Percentiles rank a stretch among this genome's conserved stretches.
Conservation (phyloP, 2,329 filamentous ascomycete species). For the Westerdykella sp. region DNA sequence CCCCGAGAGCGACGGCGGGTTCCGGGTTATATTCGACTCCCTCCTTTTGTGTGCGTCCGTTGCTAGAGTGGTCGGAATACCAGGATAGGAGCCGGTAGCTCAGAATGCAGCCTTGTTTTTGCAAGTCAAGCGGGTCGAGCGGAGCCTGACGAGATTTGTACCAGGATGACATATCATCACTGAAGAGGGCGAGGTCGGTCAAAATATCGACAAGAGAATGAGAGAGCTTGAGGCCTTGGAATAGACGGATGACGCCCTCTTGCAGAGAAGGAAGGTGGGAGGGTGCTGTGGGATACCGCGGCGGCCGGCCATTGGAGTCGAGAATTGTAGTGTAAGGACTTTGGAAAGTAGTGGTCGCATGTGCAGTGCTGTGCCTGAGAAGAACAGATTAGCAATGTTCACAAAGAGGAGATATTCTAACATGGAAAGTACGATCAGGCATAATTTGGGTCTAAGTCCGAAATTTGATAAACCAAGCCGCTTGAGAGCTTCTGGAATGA, state of each 20-base stretch:
- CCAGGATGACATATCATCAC: slow-evolving; percentile 17
- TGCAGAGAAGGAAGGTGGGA: slow-evolving; percentile 10
- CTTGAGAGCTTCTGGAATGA: too few relatives aligned
- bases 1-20: slow-evolving; percentile 16
- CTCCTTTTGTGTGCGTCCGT: not conserved
- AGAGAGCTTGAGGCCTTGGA: slow-evolving; percentile 15
- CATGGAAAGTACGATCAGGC: not conserved
- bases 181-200: slow-evolving; percentile 14
- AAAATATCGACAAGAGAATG: slow-evolving; percentile 15
- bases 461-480: too few relatives aligned
- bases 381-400: not conserved
- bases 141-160: slow-evolving; percentile 10
- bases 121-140: slow-evolving; percentile 24
- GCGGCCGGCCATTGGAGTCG: slow-evolving; percentile 12
- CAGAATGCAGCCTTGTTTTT: slow-evolving; percentile 25
- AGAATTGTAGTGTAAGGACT: slow-evolving; percentile 23
- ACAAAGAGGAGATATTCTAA: not conserved
- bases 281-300: slow-evolving; percentile 17
- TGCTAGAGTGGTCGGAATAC: slow-evolving; percentile 11
- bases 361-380: slow-evolving; percentile 29
- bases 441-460: not conserved
- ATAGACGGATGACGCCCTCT: slow-evolving; percentile 12
- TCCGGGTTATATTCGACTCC: slow-evolving; percentile 12
- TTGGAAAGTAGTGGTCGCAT: slow-evolving; percentile 26
- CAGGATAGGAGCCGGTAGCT: slow-evolving; percentile 24